These are phyloP conservation scores for Tetrahymena borealis DNA, from an alignment of 73 alveolate species.

Conservation along the genomic window DNA sequence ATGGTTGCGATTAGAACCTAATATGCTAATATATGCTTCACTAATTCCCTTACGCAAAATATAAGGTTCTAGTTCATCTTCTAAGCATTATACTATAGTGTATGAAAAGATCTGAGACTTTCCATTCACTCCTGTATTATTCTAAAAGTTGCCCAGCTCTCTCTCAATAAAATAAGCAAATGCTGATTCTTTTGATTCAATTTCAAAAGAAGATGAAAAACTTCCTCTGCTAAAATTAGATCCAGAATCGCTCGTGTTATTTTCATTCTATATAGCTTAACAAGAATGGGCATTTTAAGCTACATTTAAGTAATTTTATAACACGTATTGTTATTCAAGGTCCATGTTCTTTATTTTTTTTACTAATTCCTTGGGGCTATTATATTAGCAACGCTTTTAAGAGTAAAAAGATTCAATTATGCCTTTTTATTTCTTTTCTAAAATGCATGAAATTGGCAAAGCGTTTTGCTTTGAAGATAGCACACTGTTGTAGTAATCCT, in stretches of 20 bases:
- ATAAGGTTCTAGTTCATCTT: not conserved
- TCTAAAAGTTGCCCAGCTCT: constrained; percentile 1
- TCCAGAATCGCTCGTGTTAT: not conserved
- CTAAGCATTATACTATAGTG: not conserved
- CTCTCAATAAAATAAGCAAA: not conserved
- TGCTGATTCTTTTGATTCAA: not conserved
- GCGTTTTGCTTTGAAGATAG: not conserved
- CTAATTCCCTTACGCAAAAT: not conserved
- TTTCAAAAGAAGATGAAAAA: not conserved
- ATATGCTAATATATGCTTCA: not conserved
- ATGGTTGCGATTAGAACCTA: not conserved
- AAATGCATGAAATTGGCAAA: not conserved
- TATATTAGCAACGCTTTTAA: not conserved
- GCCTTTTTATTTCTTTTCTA: not conserved
- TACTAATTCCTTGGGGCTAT: not conserved
- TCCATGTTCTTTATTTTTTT: not conserved
- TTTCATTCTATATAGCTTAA: no score
- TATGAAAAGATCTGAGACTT: not conserved
- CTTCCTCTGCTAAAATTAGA: not conserved
- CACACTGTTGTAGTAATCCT: not conserved
- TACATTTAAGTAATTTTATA: not conserved
- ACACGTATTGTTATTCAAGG: not conserved
- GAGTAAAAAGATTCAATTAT: not conserved
- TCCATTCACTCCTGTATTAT: not conserved
- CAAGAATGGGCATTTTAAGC: not conserved